Base-by-base conservation (phyloP, 2,329 filamentous ascomycete species). In the Phaeosphaeria sp. region DNA sequence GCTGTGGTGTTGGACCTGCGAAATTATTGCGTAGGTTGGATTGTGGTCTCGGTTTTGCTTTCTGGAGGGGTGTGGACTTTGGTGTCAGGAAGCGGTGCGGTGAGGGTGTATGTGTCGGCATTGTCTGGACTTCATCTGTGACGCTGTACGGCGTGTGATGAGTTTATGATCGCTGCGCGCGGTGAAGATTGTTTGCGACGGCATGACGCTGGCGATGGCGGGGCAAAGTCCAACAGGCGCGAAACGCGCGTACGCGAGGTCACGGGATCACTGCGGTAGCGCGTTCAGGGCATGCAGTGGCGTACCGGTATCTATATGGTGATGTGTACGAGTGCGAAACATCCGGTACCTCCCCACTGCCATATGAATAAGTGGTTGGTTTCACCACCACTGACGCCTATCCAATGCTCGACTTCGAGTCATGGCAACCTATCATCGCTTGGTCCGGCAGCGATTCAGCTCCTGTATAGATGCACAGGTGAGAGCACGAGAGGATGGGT, bases 71-170 rank as follows among this genome's bases (percentile, higher is more conserved):
- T 15, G 55, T 57, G 17, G 64, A 46, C 20, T 55, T 59, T n/a
- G 62, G 64, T 11, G 68, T 65, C 61, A 72, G 46, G 69, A 75
- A 76, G 60, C 73, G 71, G 64, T 74, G 72, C 53, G 73, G 72
- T 55, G 72, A 75, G 54, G 72, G 73, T 11, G 67, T 70, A 36
- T 72, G 57, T 20, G 60, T 53, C 9, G 72, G 65, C 72, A 74
- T 74, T 21, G 39, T 58, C 39, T 30, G 44, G 18, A 25, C 41
- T 23, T 48, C 59, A 62, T 64, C 52, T 57, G 56, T 22, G 25
- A 36, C 18, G 10, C 9, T 18, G n/a, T 27, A 13, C 15, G 15
- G 42, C 39, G 46, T 17, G 25, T 5, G 33, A 54, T 27, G 25
- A 27, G 25, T 9, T 23, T 46, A 47, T 10, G 20, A 36, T 20